Evolutionary conservation across 2,329 filamentous ascomycete genomes (phyloP).

Genomic region (Clarireedia sp.): DNA sequence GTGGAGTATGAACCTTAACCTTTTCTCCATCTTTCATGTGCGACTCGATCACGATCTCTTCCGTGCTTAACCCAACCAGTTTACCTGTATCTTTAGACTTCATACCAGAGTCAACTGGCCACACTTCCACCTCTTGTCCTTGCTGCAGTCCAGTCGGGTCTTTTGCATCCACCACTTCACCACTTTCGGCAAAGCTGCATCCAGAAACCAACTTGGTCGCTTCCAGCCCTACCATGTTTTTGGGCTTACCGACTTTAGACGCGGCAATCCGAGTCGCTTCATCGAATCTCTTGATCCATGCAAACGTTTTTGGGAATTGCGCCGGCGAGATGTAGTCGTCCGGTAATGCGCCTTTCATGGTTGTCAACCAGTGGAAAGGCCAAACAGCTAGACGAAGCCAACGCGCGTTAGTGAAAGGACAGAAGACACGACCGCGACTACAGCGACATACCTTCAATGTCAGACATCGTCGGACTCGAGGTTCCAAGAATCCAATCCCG

Average conservation of each 20-base stretch:
- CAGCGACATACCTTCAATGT: slow-evolving; percentile 49
- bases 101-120: slow-evolving; percentile 54
- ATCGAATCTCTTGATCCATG: slow-evolving; percentile 58
- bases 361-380: slow-evolving; percentile 58
- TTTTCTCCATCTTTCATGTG: slow-evolving; percentile 33
- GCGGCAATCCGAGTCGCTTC: slow-evolving; percentile 37
- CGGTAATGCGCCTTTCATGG: slow-evolving; percentile 48
- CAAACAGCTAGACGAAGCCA: slow-evolving; percentile 44
- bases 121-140: slow-evolving; percentile 48
- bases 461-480: slow-evolving; percentile 47
- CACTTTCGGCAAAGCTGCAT: slow-evolving; percentile 39
- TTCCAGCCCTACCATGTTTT: slow-evolving; percentile 44
- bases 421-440: background rate
- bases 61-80: slow-evolving; percentile 42
- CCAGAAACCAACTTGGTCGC: slow-evolving; percentile 41
- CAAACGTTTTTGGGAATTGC: slow-evolving; percentile 51
- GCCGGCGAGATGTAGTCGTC: slow-evolving; percentile 41
- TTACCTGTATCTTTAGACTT: slow-evolving; percentile 49
- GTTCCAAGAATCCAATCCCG: slow-evolving; percentile 54
- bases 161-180: slow-evolving; percentile 36
- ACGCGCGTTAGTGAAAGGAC: background rate
- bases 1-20: slow-evolving; percentile 53
- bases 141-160: slow-evolving; percentile 47
- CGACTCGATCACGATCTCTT: slow-evolving; percentile 52
- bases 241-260: slow-evolving; percentile 31